Evolutionary conservation across 108 stramenopile genomes (phyloP).

Genomic region (Cyclotella atomus): DNA sequence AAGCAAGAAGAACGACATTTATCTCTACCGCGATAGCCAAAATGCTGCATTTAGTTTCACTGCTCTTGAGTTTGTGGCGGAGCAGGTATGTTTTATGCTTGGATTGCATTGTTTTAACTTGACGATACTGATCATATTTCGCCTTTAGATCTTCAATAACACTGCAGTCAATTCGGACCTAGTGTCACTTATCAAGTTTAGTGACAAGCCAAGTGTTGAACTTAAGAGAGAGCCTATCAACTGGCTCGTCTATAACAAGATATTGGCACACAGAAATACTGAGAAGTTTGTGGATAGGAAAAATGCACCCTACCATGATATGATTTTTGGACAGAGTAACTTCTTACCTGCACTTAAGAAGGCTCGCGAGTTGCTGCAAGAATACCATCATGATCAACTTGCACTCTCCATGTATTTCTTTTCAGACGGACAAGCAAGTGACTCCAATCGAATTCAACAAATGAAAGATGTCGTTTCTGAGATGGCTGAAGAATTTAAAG

Average conservation of each 20-base stretch:
- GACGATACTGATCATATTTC: too few relatives aligned
- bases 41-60: constrained; percentile 41
- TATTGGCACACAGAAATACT: constrained; percentile 22
- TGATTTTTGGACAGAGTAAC: constrained; percentile 26
- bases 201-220: constrained; percentile 16
- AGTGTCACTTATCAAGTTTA: constrained; percentile 37
- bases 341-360: constrained; percentile 33
- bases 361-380: constrained; percentile 14
- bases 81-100: too few relatives aligned
- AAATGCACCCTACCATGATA: constrained; percentile 8
- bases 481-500: constrained; percentile 23
- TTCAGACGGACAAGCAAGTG: constrained; percentile 36
- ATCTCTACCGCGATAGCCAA: constrained; percentile 44
- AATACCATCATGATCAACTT: constrained; percentile 19
- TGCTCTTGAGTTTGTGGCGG: constrained; percentile 42
- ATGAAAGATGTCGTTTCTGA: constrained; percentile 20
- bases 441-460: constrained; percentile 19
- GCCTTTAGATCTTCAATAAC: constrained; percentile 26
- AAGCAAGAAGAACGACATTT: constrained; percentile 36
- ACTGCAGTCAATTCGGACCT: constrained; percentile 40
- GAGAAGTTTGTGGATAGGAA: constrained; percentile 17
- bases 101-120: too few relatives aligned
- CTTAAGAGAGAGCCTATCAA: constrained; percentile 32
- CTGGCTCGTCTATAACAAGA: constrained; percentile 40
- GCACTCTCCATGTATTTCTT: constrained; percentile 38